Evolutionary conservation across 202 grass and related monocot species (phyloP).

Genomic region (Brachypodium distachyon): DNA sequence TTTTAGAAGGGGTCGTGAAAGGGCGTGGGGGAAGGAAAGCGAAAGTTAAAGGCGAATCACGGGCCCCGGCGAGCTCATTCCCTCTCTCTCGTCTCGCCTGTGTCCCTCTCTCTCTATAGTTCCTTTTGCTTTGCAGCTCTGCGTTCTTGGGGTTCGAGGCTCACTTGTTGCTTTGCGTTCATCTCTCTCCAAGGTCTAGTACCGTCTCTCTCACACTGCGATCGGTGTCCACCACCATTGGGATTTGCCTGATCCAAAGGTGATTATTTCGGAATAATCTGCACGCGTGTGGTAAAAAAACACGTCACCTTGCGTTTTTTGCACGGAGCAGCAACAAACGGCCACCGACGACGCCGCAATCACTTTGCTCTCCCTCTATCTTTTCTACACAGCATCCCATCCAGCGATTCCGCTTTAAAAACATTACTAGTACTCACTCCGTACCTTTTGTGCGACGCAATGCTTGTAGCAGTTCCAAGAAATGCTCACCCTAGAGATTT

Average conservation of each 20-base stretch:
- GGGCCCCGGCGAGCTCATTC: constrained; percentile 40
- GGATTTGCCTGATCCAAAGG: constrained; percentile 52
- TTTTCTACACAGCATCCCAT: not conserved
- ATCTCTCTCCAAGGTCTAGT: not conserved
- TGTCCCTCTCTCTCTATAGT: constrained; percentile 15
- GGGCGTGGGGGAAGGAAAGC: constrained; percentile 18
- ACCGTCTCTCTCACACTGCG: constrained; percentile 3
- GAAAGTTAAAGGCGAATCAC: constrained; percentile 59
- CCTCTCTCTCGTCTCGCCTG: not conserved
- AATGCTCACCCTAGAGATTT: not conserved
- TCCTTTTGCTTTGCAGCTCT: constrained; percentile 44
- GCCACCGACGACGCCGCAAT: not conserved
- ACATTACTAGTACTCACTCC: not conserved
- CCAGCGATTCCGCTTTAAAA: not conserved
- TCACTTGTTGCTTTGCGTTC: not conserved
- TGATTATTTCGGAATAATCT: constrained; percentile 36
- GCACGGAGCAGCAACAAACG: not conserved
- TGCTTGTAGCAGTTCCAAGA: not conserved
- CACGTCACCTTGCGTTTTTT: constrained; percentile 4
- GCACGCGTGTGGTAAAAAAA: constrained; percentile 37
- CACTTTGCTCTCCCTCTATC: not conserved
- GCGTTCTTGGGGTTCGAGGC: constrained; percentile 20
- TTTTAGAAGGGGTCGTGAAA: constrained; percentile 26
- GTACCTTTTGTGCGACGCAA: not conserved
- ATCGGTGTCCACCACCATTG: constrained; percentile 3